Evolutionary conservation across 2,329 filamentous ascomycete genomes (phyloP), one percentile per base, ranked within the genome.

Genomic region (Fusarium sp.): DNA sequence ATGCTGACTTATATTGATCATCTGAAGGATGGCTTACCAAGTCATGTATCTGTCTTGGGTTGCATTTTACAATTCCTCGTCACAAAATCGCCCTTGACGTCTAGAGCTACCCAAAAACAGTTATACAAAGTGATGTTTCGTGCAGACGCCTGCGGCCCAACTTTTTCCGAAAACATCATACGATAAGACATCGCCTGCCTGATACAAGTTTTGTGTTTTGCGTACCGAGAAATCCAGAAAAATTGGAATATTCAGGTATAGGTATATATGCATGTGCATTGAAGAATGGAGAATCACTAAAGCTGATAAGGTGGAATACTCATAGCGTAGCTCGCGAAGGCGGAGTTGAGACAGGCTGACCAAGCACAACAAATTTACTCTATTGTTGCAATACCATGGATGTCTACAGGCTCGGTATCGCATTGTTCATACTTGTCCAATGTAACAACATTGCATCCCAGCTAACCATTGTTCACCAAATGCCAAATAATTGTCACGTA

Each of bases 121-220:
- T 30, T 28, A 26, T 44, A 38, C 30, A 26, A 21, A 32, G 28
- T n/a, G 28, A n/a, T 14, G 40, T 44, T 49, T 53, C 54, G 54
- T 56, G 48, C 30, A 44, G 54, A 24, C 19, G 38, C 24, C 7
- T 30, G 38, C 24, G 17, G 57, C 14, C 21, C n/a, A 40, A 39
- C 23, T 30, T 45, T 44, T 6, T 40, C 26, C 19, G 57, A n/a
- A 20, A 44, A n/a, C 26, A 56, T 56, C 59, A 50, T 62, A 63
- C 50, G 32, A 56, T 21, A 15, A 19, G n/a, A 36, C 26, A 21
- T 44, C 12, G 23, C 23, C 53, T 32, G n/a, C 19, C 17, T 42
- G 38, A 17, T 24, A 24, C 11, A 49, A 56, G 43, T 24, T 45
- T 45, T 5, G 23, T 38, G 8, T 8, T 38, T 34, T n/a, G 15